Conservation (phyloP, 176 grass and related monocot species). For the Aegilops sharonensis region DNA sequence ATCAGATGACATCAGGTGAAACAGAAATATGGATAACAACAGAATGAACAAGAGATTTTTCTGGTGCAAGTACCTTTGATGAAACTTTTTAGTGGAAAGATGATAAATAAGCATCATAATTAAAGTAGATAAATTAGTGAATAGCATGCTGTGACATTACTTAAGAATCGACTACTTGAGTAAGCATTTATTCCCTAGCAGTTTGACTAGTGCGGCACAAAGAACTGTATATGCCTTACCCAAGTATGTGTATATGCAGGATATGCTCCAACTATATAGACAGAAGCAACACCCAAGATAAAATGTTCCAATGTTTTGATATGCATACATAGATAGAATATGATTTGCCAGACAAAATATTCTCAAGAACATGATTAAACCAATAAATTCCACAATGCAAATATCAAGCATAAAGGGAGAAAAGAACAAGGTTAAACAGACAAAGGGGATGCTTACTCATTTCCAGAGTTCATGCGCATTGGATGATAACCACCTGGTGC, state of each 20-base stretch:
- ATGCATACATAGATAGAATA: neutral
- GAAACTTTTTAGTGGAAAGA: neutral
- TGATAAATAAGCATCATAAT: neutral
- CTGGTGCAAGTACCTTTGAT: neutral
- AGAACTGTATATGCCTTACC: neutral
- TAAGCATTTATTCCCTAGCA: constrained; percentile 19
- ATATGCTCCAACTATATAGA: constrained; percentile 8
- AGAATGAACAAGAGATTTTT: neutral
- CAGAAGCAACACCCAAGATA: constrained; percentile 9
- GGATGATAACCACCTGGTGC: constrained; percentile 77
- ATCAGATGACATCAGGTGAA: constrained; percentile 10
- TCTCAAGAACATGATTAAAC: constrained; percentile 2
- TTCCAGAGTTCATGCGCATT: constrained; percentile 82
- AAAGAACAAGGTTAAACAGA: constrained; percentile 13
- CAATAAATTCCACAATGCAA: neutral
- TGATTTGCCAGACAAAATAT: neutral
- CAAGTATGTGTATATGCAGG: constrained; percentile 8
- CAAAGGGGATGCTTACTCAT: constrained; percentile 67
- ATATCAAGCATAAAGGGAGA: neutral
- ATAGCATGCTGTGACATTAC: constrained; percentile 2
- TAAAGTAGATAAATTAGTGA: constrained; percentile 19
- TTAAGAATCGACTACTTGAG: neutral
- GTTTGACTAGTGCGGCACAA: neutral
- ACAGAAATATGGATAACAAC: constrained; percentile 13
- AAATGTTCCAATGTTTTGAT: constrained; percentile 5